phyloP scores from a whole-genome alignment of 768 basidiomycete species.

The Gymnopilus junonius region DNA sequence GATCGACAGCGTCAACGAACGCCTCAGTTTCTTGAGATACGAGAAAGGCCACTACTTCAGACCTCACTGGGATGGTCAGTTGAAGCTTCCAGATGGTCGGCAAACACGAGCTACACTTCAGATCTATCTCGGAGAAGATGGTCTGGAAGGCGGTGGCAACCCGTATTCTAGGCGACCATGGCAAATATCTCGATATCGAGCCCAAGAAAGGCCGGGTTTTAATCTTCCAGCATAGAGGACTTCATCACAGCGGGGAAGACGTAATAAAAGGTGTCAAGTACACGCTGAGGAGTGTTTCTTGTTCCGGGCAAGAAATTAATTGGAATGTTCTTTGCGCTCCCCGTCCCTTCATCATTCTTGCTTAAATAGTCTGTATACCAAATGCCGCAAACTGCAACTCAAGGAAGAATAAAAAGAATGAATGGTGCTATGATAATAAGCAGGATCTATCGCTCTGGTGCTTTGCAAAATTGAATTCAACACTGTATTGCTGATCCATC shows the following conservation, averaged over 20 bases:
- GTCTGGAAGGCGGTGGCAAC: conserved; percentile 45
- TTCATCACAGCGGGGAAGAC: conserved; percentile 48
- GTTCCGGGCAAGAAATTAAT: conserved; percentile 26
- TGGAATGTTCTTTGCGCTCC: too few relatives aligned
- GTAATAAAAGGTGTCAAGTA: conserved; percentile 45
- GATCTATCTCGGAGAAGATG: conserved; percentile 47
- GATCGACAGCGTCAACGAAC: conserved; percentile 41
- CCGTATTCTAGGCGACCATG: conserved; percentile 35
- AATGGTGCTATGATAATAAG: too few relatives aligned
- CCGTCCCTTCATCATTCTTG: neutral
- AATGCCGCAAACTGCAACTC: too few relatives aligned
- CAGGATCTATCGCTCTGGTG: too few relatives aligned
- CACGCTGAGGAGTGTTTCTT: conserved; percentile 45
- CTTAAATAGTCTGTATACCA: too few relatives aligned
- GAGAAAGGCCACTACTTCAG: conserved; percentile 47
- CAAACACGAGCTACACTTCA: conserved; percentile 46
- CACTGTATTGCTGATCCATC: neutral
- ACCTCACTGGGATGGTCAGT: conserved; percentile 42
- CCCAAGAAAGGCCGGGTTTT: conserved; percentile 47
- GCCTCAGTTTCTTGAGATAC: conserved; percentile 49
- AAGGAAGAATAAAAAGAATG: too few relatives aligned
- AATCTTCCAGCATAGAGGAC: conserved; percentile 46
- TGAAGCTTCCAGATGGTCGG: conserved; percentile 40
- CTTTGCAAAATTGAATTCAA: neutral
- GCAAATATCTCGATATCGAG: conserved; percentile 41